Evolutionary conservation across 768 basidiomycete genomes (phyloP).

Genomic region (Rickenella mellea): DNA sequence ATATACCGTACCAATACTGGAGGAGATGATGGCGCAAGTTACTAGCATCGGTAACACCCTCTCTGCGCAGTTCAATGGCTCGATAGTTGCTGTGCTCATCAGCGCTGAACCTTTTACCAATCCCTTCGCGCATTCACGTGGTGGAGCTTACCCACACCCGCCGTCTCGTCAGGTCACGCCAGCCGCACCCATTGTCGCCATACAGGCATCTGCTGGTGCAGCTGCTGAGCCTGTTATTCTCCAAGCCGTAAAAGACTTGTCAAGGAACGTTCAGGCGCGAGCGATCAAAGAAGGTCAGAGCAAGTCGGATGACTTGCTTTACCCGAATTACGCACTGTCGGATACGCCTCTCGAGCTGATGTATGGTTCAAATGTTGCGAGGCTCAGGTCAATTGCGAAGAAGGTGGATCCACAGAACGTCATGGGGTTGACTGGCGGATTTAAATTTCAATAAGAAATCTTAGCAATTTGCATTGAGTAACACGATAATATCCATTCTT

Average conservation of each 20-base stretch:
- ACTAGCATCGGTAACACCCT: not conserved
- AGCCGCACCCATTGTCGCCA: not conserved
- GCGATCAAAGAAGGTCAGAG: conserved; percentile 10
- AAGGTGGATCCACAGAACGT: conserved; percentile 9
- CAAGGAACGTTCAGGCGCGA: conserved; percentile 2
- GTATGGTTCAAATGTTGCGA: conserved; percentile 9
- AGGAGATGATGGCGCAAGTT: not conserved
- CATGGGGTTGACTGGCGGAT: conserved; percentile 13
- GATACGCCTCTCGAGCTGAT: conserved; percentile 7
- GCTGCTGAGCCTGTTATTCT: not conserved
- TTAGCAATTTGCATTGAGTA: too few species aligned
- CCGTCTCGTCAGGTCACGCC: not conserved
- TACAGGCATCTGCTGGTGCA: not conserved
- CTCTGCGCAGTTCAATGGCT: not conserved
- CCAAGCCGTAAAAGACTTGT: not conserved
- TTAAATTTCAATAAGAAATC: too few species aligned
- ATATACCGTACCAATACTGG: not conserved
- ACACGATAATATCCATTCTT: too few species aligned
- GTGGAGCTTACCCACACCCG: not conserved
- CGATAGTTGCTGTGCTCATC: not conserved
- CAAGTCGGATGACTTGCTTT: conserved; percentile 3
- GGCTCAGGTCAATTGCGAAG: conserved; percentile 5
- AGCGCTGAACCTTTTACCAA: not conserved
- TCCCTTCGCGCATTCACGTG: not conserved
- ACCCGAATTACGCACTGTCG: conserved; percentile 12